These are phyloP conservation scores for Ascochyta pisi DNA, from an alignment of 2,329 filamentous ascomycete species.

Conservation along the genomic window DNA sequence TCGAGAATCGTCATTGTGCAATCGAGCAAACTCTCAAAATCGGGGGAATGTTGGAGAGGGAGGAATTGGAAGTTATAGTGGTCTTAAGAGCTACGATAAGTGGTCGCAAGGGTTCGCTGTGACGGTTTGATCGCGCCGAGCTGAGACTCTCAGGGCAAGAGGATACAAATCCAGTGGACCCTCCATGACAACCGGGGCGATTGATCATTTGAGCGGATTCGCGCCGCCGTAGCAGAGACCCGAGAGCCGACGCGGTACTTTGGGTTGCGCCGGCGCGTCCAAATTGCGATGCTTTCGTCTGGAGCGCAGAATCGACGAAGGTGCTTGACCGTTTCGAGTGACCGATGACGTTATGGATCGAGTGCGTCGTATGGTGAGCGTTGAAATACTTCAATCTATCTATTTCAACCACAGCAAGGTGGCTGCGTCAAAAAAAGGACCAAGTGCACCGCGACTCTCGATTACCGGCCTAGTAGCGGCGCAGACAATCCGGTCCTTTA, in stretches of 20 bases:
- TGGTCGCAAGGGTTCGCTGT: conserved; percentile 8
- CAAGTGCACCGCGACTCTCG: not conserved
- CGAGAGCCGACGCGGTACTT: conserved; percentile 25
- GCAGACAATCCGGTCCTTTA: no score
- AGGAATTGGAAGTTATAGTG: not conserved
- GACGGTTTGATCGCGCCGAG: conserved; percentile 8
- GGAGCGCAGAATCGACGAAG: conserved; percentile 38
- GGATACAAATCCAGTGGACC: not conserved
- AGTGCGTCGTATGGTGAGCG: conserved; percentile 3
- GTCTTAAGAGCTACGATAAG: conserved; percentile 1
- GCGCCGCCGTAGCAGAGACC: conserved; percentile 7
- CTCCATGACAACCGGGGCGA: conserved; percentile 4
- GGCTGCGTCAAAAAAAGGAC: not conserved
- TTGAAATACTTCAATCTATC: not conserved
- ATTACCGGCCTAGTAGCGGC: no score
- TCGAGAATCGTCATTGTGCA: conserved; percentile 44
- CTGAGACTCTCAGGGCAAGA: conserved; percentile 9
- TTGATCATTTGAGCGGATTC: conserved; percentile 5
- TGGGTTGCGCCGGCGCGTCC: conserved; percentile 29
- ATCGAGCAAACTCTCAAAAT: not conserved
- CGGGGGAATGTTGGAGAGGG: not conserved
- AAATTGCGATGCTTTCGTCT: conserved; percentile 38
- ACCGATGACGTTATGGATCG: conserved; percentile 44
- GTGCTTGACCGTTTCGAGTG: conserved; percentile 46
- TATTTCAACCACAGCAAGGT: not conserved